phyloP scores from a whole-genome alignment of 495 filamentous ascomycete genomes.

The Talaromyces stipitatus region DNA sequence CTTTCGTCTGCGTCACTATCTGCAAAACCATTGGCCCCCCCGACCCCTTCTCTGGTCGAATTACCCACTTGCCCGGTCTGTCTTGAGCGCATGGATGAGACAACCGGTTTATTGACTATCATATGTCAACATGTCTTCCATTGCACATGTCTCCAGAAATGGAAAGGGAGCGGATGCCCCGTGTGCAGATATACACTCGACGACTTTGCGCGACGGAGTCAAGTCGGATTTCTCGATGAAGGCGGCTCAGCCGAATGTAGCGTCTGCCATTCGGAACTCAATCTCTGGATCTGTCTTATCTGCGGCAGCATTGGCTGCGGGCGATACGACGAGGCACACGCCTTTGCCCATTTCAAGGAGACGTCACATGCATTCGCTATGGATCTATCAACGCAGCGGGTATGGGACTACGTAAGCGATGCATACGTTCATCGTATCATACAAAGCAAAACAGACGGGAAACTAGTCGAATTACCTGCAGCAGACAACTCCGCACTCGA shows the following conservation, averaged over 20 bases:
- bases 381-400: conserved; percentile 84
- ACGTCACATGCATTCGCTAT: conserved; percentile 86
- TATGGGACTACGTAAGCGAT: conserved; percentile 96
- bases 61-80: conserved; percentile 95
- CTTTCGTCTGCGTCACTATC: conserved; percentile 47
- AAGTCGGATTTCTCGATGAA: conserved; percentile 21
- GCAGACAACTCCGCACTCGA: conserved; percentile 37
- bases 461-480: conserved; percentile 74
- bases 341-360: conserved; percentile 87
- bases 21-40: conserved; percentile 81
- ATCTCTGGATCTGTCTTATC: conserved; percentile 92
- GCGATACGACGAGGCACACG: conserved; percentile 87
- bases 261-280: conserved; percentile 65
- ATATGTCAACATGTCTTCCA: conserved; percentile 98
- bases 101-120: conserved; percentile 87
- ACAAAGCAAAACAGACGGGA: conserved; percentile 79
- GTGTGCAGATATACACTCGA: conserved; percentile 85
- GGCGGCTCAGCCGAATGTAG: conserved; percentile 51
- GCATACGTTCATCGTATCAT: conserved; percentile 94
- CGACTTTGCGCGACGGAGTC: conserved; percentile 29
- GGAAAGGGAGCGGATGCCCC: conserved; percentile 88
- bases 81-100: conserved; percentile 97
- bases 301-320: conserved; percentile 92
- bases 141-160: conserved; percentile 93
- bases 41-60: conserved; percentile 82